phyloP scores from a whole-genome alignment of 176 grass and related monocot genomes.

The Zea mays region Zm-B73-REFERENCE-NAM-5.0 NC_050104.1:36991501-36992000 shows the following conservation, averaged over 20 bases:
- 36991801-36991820: conserved; percentile 40
- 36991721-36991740: conserved; percentile 66
- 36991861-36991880: conserved; percentile 57
- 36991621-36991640: conserved; percentile 39
- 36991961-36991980: conserved; percentile 4
- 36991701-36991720: conserved; percentile 75
- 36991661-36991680: not conserved
- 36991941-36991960: conserved; percentile 52
- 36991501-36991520: conserved; percentile 22
- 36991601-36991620: conserved; percentile 62
- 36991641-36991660: conserved; percentile 22
- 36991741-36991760: conserved; percentile 72
- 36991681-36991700: conserved; percentile 20
- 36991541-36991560: conserved; percentile 32
- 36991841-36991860: conserved; percentile 51
- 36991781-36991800: conserved; percentile 53
- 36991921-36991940: conserved; percentile 35
- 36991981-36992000: not conserved
- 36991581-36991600: conserved; percentile 42
- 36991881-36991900: conserved; percentile 60
- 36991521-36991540: conserved; percentile 59
- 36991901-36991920: conserved; percentile 53
- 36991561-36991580: not conserved
- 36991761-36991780: conserved; percentile 26
- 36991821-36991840: conserved; percentile 56